Conservation (phyloP, 75 land plant genomes). For the Sequoia sempervirens region DNA sequence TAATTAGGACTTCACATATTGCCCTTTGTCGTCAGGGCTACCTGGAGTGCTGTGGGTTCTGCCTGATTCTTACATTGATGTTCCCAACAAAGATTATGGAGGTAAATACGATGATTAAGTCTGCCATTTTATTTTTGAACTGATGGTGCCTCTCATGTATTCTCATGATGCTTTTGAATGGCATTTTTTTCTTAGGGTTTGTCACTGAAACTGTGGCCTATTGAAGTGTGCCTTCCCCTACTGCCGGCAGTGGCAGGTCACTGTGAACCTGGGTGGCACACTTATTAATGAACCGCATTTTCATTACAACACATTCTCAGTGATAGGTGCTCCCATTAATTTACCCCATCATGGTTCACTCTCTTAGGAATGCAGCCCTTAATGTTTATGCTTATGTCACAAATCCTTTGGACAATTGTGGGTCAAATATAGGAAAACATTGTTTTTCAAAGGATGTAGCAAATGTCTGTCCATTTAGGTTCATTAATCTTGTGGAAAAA, state of each 20-base stretch:
- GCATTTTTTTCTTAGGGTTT: not conserved
- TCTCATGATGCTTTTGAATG: not conserved
- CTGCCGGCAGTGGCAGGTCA: not conserved
- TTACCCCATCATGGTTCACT: not conserved
- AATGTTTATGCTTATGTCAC: too few relatives aligned
- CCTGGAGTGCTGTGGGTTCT: constrained; percentile 84
- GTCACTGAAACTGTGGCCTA: not conserved
- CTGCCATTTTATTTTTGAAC: not conserved
- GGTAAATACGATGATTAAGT: constrained; percentile 20
- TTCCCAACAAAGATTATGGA: constrained; percentile 80
- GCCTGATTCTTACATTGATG: constrained; percentile 81
- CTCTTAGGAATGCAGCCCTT: not conserved
- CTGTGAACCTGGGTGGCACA: not conserved
- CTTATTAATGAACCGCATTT: not conserved
- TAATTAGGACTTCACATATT: not conserved
- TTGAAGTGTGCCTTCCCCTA: not conserved
- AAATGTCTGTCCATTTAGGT: not conserved
- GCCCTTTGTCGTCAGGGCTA: constrained; percentile 30
- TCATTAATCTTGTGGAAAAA: not conserved
- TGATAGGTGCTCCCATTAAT: not conserved
- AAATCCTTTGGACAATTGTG: not conserved
- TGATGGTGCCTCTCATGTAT: not conserved
- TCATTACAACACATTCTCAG: not conserved
- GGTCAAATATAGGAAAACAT: not conserved
- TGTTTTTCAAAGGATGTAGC: not conserved